Percentiles rank a stretch among this genome's conserved stretches.
These are phyloP conservation scores for Pichia cactophila DNA, from an alignment of 1,139 yeast species.

Conservation along the genomic window DNA sequence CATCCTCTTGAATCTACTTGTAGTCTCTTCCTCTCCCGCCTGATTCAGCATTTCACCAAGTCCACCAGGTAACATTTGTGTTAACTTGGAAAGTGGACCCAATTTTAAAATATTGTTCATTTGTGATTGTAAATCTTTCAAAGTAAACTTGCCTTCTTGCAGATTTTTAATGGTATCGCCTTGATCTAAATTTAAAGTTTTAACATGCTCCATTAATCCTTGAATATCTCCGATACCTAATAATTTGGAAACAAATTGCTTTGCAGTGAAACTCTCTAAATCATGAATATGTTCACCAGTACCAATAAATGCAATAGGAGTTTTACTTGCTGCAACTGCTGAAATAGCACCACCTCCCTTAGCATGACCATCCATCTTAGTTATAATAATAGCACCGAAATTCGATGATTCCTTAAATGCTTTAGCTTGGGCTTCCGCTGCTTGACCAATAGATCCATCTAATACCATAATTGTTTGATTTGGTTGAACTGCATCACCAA, in stretches of 20 bases:
- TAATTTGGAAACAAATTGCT: slow-evolving; percentile 78
- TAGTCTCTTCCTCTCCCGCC: slow-evolving; percentile 87
- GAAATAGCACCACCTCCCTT: slow-evolving; percentile 99
- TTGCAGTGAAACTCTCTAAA: slow-evolving; percentile 85
- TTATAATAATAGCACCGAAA: slow-evolving; percentile 90
- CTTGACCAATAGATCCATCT: slow-evolving; percentile 97
- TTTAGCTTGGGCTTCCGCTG: slow-evolving; percentile 89
- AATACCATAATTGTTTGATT: slow-evolving; percentile 95
- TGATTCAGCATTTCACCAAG: slow-evolving; percentile 77
- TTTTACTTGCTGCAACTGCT: slow-evolving; percentile 94
- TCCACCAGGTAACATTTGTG: slow-evolving; percentile 94
- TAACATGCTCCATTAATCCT: slow-evolving; percentile 89
- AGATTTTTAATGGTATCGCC: slow-evolving; percentile 88
- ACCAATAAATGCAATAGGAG: slow-evolving; percentile 96
- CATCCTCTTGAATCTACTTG: slow-evolving; percentile 76
- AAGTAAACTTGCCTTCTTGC: slow-evolving; percentile 90
- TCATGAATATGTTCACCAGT: slow-evolving; percentile 97
- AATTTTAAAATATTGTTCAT: slow-evolving; percentile 91
- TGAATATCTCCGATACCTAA: slow-evolving; percentile 95
- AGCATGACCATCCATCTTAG: slow-evolving; percentile 98
- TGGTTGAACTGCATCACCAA: slow-evolving; percentile 77
- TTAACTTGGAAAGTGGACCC: slow-evolving; percentile 93
- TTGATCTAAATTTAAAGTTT: slow-evolving; percentile 81
- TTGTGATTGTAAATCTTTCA: slow-evolving; percentile 88
- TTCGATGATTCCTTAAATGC: slow-evolving; percentile 92